Evolutionary conservation across 768 basidiomycete genomes (phyloP), one percentile per base, ranked within the genome.

Genomic region (Tricholoma hemisulphureum): DNA sequence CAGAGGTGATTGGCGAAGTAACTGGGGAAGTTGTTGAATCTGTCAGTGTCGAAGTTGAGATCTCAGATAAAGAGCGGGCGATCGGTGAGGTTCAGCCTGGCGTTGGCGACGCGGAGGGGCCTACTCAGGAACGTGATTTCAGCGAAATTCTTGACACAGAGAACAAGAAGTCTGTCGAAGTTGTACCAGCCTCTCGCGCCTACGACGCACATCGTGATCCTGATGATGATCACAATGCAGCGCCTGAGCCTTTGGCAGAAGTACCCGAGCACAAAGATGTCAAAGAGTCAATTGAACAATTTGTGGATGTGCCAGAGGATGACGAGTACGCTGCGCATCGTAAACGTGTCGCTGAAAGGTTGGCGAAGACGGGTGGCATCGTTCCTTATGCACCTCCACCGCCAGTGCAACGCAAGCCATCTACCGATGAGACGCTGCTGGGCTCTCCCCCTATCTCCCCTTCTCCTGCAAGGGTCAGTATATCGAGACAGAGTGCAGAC

Each of bases 361-460:
- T 73, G 76, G 83, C 85, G 6, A 82, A 83, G 70, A 84, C 84
- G 75, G 89, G 87, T 14, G 89, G 82, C n/a, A 73, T 87, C 62
- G 87, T 85, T 62, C 81, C 85, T 1, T 73, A 84, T 41, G 71
- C 70, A 0, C 61, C 54, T 46, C 65, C 64, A 49, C 67, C 67
- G 5, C 43, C 43, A 45, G 43, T 24, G 23, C 46, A 29, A 49
- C 26, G 26, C 26, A 49, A 18, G n/a, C 8, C 46, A 49, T 49
- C 46, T 8, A 9, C 20, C 3, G 46, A 49, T 18, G 46, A 59
- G 9, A n/a, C 58, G 6, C 59, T 52, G n/a, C 53, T 53, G n/a
- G n/a, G n/a, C 5, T 18, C 48, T 4, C 35, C 48, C 9, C 41
- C 60, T 13, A n/a, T 53, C 8, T 55, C 60, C 11, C 58, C 58